phyloP scores from a whole-genome alignment of 164 flowering plant species.

The Stephania japonica region DNA sequence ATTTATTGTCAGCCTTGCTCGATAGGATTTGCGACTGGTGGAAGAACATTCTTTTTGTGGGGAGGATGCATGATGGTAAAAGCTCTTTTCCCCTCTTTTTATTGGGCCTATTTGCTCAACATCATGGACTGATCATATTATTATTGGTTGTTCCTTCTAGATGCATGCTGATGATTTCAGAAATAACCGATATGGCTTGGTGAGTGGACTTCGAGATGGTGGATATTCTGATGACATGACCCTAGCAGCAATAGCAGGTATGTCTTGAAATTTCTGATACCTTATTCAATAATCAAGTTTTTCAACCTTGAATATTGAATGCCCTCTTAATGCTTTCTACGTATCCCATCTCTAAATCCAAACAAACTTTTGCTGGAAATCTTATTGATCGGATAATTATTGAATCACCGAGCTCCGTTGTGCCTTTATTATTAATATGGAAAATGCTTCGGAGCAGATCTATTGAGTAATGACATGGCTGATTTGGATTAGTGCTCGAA shows the following conservation, averaged over 20 bases:
- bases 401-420: neutral
- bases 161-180: conserved; percentile 99
- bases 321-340: neutral
- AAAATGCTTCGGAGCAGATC: neutral
- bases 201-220: conserved; percentile 75
- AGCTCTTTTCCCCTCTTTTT: conserved; percentile 8
- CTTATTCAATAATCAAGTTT: neutral
- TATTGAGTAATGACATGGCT: neutral
- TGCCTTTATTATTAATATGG: neutral
- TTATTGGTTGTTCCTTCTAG: conserved; percentile 28
- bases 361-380: neutral
- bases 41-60: conserved; percentile 92
- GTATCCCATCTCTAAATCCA: neutral
- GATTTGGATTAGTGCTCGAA: neutral
- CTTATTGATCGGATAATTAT: neutral
- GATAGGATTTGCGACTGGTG: conserved; percentile 99
- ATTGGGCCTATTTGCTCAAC: neutral
- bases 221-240: conserved; percentile 99
- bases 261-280: neutral
- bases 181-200: conserved; percentile 65
- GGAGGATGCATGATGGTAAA: conserved; percentile 99
- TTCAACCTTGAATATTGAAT: neutral
- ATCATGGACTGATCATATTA: neutral
- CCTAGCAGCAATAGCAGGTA: conserved; percentile 94
- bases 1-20: conserved; percentile 80